Evolutionary conservation across 495 filamentous ascomycete species (phyloP).

Genomic region (Penicillium diatomitis): DNA sequence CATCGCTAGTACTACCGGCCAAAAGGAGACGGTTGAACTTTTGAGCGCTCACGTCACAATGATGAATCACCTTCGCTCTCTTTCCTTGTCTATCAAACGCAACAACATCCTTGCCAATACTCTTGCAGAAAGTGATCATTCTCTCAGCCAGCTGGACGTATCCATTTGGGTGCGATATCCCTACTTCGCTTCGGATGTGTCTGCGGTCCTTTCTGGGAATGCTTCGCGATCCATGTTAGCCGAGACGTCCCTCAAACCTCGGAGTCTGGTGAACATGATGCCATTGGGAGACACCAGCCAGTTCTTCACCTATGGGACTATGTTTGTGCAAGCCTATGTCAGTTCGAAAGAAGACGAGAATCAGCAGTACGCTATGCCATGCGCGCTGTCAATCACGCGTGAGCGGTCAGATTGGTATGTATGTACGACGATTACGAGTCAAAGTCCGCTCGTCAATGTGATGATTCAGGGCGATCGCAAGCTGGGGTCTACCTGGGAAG

Average conservation of each 20-base stretch:
- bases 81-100: slow-evolving; percentile 72
- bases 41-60: slow-evolving; percentile 47
- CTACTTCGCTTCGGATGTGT: slow-evolving; percentile 55
- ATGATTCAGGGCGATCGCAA: slow-evolving; percentile 58
- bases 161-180: slow-evolving; percentile 71
- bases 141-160: slow-evolving; percentile 58
- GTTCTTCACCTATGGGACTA: slow-evolving; percentile 64
- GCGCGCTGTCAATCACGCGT: slow-evolving; percentile 62
- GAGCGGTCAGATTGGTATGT: slow-evolving; percentile 57
- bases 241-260: slow-evolving; percentile 24
- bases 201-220: slow-evolving; percentile 53
- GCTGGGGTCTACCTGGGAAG: slow-evolving; percentile 65
- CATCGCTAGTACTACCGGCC: slow-evolving; percentile 37
- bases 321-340: slow-evolving; percentile 60
- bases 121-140: slow-evolving; percentile 29
- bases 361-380: slow-evolving; percentile 56
- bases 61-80: slow-evolving; percentile 54
- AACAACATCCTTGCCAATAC: slow-evolving; percentile 62
- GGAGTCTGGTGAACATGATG: slow-evolving; percentile 54
- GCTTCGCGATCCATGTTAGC: slow-evolving; percentile 40
- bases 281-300: slow-evolving; percentile 61
- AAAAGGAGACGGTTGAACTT: slow-evolving; percentile 38
- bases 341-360: slow-evolving; percentile 56
- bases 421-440: slow-evolving; percentile 61
- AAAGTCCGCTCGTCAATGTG: slow-evolving; percentile 67